A percentile compares a stretch with the other conserved stretches of the same genome.
Conservation (phyloP, 352 stramenopile species). For the Globisporangium middletonii region DNA sequence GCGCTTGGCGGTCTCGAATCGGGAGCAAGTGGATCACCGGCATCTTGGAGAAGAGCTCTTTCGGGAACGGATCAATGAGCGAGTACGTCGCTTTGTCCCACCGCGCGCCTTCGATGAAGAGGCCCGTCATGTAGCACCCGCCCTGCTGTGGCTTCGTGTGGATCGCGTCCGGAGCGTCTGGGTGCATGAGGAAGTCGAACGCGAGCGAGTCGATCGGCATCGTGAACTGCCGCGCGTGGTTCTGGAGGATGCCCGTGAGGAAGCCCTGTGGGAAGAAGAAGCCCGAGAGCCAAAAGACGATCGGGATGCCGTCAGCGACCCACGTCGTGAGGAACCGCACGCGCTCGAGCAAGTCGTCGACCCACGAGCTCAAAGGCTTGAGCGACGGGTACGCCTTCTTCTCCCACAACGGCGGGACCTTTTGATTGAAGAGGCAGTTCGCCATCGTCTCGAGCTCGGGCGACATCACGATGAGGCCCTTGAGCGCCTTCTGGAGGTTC, state of each 20-base stretch:
- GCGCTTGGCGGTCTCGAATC: conserved; percentile 67
- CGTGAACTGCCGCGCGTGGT: conserved; percentile 53
- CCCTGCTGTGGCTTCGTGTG: conserved; percentile 27
- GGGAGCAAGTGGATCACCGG: conserved; percentile 87
- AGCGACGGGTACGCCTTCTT: conserved; percentile 89
- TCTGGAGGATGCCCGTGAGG: conserved; percentile 61
- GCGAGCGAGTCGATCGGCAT: conserved; percentile 83
- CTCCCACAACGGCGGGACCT: conserved; percentile 85
- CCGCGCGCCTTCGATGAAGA: conserved; percentile 90
- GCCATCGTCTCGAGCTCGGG: conserved; percentile 58
- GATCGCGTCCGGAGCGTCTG: conserved; percentile 38
- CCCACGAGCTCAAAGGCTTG: conserved; percentile 85
- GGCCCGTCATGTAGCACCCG: conserved; percentile 87
- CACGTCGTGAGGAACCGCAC: conserved; percentile 61
- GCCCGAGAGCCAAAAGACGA: conserved; percentile 80
- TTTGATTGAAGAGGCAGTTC: conserved; percentile 82
- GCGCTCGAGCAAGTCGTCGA: conserved; percentile 82
- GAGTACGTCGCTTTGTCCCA: conserved; percentile 77
- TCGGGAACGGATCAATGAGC: conserved; percentile 85
- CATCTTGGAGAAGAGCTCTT: conserved; percentile 91
- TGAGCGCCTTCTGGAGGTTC: conserved; percentile 85
- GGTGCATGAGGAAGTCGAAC: conserved; percentile 77
- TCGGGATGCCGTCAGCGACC: conserved; percentile 24
- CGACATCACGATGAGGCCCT: conserved; percentile 21
- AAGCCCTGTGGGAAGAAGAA: conserved; percentile 95